These are phyloP conservation scores for Ophiosphaerella narmari DNA, from an alignment of 2,329 filamentous ascomycete species.

Conservation along the genomic window DNA sequence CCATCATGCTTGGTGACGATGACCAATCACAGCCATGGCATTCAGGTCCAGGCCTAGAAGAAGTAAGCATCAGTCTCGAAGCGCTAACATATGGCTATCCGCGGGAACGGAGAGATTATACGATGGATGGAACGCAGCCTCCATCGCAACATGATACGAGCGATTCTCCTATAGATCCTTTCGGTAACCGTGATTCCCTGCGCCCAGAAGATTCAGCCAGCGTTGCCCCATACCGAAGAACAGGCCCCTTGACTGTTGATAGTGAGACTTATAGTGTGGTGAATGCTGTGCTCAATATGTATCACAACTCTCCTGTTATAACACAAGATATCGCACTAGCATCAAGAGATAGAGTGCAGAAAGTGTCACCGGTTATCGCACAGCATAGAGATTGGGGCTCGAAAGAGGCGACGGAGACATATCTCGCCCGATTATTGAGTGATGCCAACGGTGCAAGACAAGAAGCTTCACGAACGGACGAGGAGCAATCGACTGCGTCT, in stretches of 20 bases:
- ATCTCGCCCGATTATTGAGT: constrained; percentile 54
- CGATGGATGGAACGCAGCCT: constrained; percentile 13
- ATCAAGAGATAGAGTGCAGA: constrained; percentile 49
- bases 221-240: constrained; percentile 38
- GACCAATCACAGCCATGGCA: constrained; percentile 17
- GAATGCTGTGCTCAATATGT: constrained; percentile 48
- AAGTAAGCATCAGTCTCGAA: constrained; percentile 16
- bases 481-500: constrained; percentile 8
- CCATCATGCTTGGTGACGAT: constrained; percentile 58
- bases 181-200: constrained; percentile 40
- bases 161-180: constrained; percentile 39
- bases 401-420: constrained; percentile 60
- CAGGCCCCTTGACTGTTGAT: constrained; percentile 41
- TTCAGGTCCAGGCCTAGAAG: constrained; percentile 4
- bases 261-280: constrained; percentile 51
- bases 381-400: constrained; percentile 60
- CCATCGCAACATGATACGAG: constrained; percentile 34
- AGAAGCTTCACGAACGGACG: constrained; percentile 10
- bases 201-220: constrained; percentile 47
- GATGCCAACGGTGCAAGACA: constrained; percentile 41
- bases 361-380: constrained; percentile 58
- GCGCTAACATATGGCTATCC: constrained; percentile 17
- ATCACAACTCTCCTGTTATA: constrained; percentile 44
- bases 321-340: constrained; percentile 47
- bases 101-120: constrained; percentile 13